Percentiles rank a stretch among this genome's conserved stretches.
These are phyloP conservation scores for Debaryomycetaceae sp. DNA, from an alignment of 1,139 yeast species.

Conservation along the genomic window DNA sequence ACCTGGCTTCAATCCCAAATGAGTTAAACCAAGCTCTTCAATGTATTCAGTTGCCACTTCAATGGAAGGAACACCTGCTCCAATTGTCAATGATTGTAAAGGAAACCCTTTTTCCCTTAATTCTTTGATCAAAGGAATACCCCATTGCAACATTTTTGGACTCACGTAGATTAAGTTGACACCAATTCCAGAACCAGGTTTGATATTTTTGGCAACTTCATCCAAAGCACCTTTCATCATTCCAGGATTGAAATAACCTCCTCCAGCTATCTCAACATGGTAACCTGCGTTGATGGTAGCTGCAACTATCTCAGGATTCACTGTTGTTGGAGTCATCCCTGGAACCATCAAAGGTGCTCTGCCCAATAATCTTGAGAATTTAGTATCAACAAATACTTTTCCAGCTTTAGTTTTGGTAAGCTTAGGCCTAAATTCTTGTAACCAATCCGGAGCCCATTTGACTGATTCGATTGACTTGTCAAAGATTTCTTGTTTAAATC, in stretches of 20 bases:
- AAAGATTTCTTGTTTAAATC: slow-evolving; percentile 93
- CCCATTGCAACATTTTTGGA: slow-evolving; percentile 98
- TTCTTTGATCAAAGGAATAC: slow-evolving; percentile 88
- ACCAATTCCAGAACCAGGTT: slow-evolving; percentile 88
- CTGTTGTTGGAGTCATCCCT: slow-evolving; percentile 99
- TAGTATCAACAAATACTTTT: slow-evolving; percentile 83
- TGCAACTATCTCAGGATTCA: slow-evolving; percentile 88
- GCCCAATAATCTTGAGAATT: slow-evolving; percentile 87
- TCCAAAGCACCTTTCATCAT: slow-evolving; percentile 75
- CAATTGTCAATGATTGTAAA: slow-evolving; percentile 91
- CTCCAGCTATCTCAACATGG: slow-evolving; percentile 97
- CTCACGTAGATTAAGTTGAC: slow-evolving; percentile 91
- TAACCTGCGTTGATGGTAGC: slow-evolving; percentile 95
- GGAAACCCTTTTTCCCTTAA: slow-evolving; percentile 93
- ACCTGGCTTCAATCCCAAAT: slow-evolving; percentile 96
- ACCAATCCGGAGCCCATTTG: slow-evolving; percentile 89
- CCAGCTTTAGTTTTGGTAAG: slow-evolving; percentile 72
- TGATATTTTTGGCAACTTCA: slow-evolving; percentile 58
- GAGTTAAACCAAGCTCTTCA: slow-evolving; percentile 86
- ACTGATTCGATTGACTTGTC: slow-evolving; percentile 63
- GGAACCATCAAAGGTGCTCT: slow-evolving; percentile 97
- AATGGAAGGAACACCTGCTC: slow-evolving; percentile 99
- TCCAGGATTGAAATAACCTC: slow-evolving; percentile 84
- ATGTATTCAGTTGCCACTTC: slow-evolving; percentile 98
- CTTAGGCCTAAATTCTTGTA: slow-evolving; percentile 80